These are phyloP conservation scores for Ogataea kodamae DNA, from an alignment of 805 yeast genomes.

Conservation along the genomic window DNA sequence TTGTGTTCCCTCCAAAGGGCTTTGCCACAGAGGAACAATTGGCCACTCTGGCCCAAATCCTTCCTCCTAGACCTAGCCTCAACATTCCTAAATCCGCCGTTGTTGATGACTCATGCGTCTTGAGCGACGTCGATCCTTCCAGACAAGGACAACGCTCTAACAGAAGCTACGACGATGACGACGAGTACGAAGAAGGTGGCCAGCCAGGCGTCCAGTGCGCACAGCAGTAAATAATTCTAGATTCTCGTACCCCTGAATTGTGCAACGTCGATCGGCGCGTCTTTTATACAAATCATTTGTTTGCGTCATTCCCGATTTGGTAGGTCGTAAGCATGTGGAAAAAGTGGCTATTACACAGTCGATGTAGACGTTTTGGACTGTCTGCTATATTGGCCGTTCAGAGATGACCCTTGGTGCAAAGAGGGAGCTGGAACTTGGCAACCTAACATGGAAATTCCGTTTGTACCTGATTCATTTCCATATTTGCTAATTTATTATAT, in stretches of 20 bases:
- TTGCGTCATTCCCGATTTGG: conserved; percentile 5
- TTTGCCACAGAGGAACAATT: conserved; percentile 75
- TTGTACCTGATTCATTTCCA: too few species aligned
- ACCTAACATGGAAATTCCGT: too few species aligned
- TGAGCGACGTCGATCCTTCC: conserved; percentile 27
- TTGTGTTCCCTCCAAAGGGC: conserved; percentile 79
- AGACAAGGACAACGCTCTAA: conserved; percentile 31
- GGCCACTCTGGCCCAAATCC: conserved; percentile 64
- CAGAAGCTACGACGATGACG: conserved; percentile 47
- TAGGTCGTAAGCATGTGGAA: too few species aligned
- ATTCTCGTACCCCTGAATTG: conserved; percentile 7
- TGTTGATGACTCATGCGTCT: conserved; percentile 60
- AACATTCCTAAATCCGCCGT: conserved; percentile 67
- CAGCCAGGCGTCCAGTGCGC: conserved; percentile 90
- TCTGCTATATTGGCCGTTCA: conserved; percentile 1
- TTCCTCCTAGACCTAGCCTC: conserved; percentile 71
- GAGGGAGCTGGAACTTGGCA: neutral
- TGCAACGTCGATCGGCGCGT: conserved; percentile 7
- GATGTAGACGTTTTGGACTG: too few species aligned
- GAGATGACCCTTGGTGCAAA: too few species aligned
- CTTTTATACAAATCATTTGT: conserved; percentile 3
- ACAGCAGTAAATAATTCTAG: conserved; percentile 56
- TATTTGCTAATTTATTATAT: conserved; percentile 1
- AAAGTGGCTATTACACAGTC: too few species aligned
- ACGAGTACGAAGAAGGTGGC: conserved; percentile 49